Conservation (phyloP, 2,329 filamentous ascomycete genomes). For the Iodosphaeria phyllophila region DNA sequence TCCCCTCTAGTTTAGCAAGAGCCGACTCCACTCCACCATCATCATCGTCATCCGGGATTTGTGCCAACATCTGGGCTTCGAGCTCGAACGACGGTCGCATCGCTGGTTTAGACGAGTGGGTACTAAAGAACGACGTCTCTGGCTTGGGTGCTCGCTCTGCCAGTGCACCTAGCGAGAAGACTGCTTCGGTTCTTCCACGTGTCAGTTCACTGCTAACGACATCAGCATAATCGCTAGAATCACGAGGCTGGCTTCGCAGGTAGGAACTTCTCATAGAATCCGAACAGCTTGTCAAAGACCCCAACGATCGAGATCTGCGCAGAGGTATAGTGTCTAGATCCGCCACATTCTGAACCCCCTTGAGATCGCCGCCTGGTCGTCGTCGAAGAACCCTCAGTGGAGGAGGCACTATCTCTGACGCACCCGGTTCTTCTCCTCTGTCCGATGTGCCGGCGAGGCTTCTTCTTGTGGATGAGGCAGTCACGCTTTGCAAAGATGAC, state of each 20-base stretch:
- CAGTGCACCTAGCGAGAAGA: constrained; percentile 40
- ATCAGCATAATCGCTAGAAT: constrained; percentile 24
- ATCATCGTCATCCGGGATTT: constrained; percentile 70
- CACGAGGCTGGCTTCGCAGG: constrained; percentile 20
- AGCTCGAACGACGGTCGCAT: constrained; percentile 69
- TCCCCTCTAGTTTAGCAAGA: constrained; percentile 79
- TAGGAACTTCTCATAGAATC: constrained; percentile 42
- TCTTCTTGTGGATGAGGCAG: constrained; percentile 28
- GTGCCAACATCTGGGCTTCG: constrained; percentile 71
- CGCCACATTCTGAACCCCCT: constrained; percentile 45
- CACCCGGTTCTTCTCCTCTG: constrained; percentile 31
- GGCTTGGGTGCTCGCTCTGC: constrained; percentile 28
- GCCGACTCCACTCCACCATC: constrained; percentile 89
- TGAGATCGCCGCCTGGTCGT: constrained; percentile 57
- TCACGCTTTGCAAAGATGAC: constrained; percentile 40
- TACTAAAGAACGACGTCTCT: constrained; percentile 37
- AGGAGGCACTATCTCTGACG: constrained; percentile 24
- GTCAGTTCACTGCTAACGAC: constrained; percentile 24
- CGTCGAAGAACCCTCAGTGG: constrained; percentile 49
- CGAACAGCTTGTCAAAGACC: constrained; percentile 39
- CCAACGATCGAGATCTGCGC: constrained; percentile 36
- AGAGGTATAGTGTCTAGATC: constrained; percentile 33
- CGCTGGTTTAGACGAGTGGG: constrained; percentile 39
- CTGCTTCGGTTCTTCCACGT: constrained; percentile 20
- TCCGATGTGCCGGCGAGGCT: constrained; percentile 44